These are phyloP conservation scores for Trichoderma reesei DNA, from an alignment of 495 filamentous ascomycete species.

Conservation along the genomic window DNA sequence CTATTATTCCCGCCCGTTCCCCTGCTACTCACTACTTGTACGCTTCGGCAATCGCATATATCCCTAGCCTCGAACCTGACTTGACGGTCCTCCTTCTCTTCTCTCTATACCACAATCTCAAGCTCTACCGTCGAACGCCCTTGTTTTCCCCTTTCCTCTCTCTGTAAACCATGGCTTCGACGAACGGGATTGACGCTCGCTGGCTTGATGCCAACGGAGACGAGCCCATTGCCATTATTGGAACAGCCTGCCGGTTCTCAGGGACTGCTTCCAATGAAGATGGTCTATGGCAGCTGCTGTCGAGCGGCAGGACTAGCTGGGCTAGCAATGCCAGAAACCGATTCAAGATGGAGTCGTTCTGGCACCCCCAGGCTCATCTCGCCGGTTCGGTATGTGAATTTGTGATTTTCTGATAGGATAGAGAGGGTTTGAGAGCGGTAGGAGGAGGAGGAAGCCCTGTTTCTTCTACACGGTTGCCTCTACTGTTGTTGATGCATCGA, in stretches of 20 bases:
- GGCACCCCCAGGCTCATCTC: slow-evolving; percentile 1
- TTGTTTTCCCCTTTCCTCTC: too few relatives aligned
- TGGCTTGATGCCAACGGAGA: slow-evolving; percentile 6
- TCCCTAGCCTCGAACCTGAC: not conserved
- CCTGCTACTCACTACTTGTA: not conserved
- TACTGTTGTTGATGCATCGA: not conserved
- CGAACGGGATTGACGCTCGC: not conserved
- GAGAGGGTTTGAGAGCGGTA: too few relatives aligned
- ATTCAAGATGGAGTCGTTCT: slow-evolving; percentile 3
- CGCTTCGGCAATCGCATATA: not conserved
- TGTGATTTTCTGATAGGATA: too few relatives aligned
- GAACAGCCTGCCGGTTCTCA: slow-evolving; percentile 1
- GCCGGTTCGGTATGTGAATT: not conserved
- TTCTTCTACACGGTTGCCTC: not conserved
- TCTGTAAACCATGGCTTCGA: not conserved
- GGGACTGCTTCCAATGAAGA: not conserved
- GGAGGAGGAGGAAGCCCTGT: not conserved
- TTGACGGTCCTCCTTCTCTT: not conserved
- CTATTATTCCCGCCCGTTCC: not conserved
- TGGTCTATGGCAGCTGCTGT: slow-evolving; percentile 2
- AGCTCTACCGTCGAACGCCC: not conserved
- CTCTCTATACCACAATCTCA: not conserved
- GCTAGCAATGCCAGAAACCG: slow-evolving; percentile 1
- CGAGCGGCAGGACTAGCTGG: not conserved
- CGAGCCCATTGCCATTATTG: slow-evolving; percentile 9